Conservation (phyloP, 768 basidiomycete species). For the Leccinum truebloodii region DNA sequence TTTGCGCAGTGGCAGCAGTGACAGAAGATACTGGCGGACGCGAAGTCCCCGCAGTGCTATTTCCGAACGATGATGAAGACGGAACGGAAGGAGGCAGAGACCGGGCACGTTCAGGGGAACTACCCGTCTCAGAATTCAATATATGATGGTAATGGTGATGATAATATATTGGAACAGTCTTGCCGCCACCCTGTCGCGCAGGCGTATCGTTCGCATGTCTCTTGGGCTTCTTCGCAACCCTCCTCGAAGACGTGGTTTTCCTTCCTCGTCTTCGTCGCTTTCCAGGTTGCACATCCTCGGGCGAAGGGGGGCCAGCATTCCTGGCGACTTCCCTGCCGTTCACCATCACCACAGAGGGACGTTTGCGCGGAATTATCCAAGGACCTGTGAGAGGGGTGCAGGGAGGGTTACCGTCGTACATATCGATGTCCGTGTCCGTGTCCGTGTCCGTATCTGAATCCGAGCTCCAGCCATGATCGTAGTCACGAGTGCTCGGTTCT, state of each 20-base stretch:
- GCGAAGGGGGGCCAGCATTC: background rate
- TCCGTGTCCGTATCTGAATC: slow-evolving; percentile 17
- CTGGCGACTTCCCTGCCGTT: slow-evolving; percentile 1
- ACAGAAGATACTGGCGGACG: slow-evolving; percentile 6
- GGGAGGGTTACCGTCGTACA: slow-evolving; percentile 7
- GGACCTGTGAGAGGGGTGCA: slow-evolving; percentile 13
- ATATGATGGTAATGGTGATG: background rate
- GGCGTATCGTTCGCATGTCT: slow-evolving; percentile 13
- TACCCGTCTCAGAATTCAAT: background rate
- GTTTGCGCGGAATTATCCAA: slow-evolving; percentile 25
- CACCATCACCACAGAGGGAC: slow-evolving; percentile 20
- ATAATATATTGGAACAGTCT: background rate
- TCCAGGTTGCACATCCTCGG: slow-evolving; percentile 8
- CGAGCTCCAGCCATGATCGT: slow-evolving; percentile 8
- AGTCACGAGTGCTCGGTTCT: slow-evolving; percentile 10
- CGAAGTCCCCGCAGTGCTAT: background rate
- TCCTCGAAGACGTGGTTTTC: background rate
- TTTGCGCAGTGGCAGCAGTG: slow-evolving; percentile 10
- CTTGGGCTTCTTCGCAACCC: slow-evolving; percentile 17
- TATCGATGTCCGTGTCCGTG: slow-evolving; percentile 21
- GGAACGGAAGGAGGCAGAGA: background rate
- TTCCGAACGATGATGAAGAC: slow-evolving; percentile 3
- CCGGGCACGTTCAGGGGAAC: background rate
- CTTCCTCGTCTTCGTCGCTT: slow-evolving; percentile 21
- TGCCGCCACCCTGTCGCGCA: slow-evolving; percentile 3